A percentile compares a stretch with the other conserved stretches of the same genome.
phyloP scores from a whole-genome alignment of 2,329 filamentous ascomycete species.

The Rosellinia necatrix region DNA sequence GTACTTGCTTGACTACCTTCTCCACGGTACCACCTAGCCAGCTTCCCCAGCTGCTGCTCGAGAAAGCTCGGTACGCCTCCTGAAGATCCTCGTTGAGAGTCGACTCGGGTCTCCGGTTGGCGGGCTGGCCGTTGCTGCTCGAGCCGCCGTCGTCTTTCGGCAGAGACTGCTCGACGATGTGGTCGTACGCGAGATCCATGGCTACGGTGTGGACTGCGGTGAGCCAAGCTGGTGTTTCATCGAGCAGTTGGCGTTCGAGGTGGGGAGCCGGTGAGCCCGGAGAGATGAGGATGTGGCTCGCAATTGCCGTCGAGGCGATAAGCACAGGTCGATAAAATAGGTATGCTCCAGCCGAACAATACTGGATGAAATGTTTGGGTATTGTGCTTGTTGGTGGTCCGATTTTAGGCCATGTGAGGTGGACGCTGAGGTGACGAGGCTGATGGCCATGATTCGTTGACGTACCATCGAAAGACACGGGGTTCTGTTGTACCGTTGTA shows the following conservation, averaged over 20 bases:
- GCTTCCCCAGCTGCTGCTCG: slow-evolving; percentile 87
- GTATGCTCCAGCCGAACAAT: slow-evolving; percentile 8
- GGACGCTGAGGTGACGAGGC: slow-evolving; percentile 32
- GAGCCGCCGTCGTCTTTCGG: slow-evolving; percentile 51
- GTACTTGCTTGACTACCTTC: slow-evolving; percentile 89
- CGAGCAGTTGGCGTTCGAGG: not conserved
- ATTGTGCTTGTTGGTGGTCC: slow-evolving; percentile 9
- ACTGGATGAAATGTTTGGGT: slow-evolving; percentile 16
- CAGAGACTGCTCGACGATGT: slow-evolving; percentile 84
- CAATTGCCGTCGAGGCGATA: not conserved
- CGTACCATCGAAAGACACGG: slow-evolving; percentile 20
- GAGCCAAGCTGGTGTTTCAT: slow-evolving; percentile 17
- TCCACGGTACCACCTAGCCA: slow-evolving; percentile 87
- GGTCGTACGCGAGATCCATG: slow-evolving; percentile 98
- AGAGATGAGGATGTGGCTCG: slow-evolving; percentile 3
- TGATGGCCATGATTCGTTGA: slow-evolving; percentile 37
- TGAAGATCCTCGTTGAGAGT: slow-evolving; percentile 87
- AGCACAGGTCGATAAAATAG: slow-evolving; percentile 8
- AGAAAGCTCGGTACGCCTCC: slow-evolving; percentile 93
- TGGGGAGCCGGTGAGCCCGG: slow-evolving; percentile 12
- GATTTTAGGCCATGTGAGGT: slow-evolving; percentile 14
- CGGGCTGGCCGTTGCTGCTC: slow-evolving; percentile 7
- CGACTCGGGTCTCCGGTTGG: slow-evolving; percentile 44
- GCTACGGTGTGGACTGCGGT: slow-evolving; percentile 6
- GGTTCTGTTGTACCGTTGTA: not conserved